Evolutionary conservation across 2,329 filamentous ascomycete species (phyloP).

Genomic region (Stagonosporopsis tanaceti): DNA sequence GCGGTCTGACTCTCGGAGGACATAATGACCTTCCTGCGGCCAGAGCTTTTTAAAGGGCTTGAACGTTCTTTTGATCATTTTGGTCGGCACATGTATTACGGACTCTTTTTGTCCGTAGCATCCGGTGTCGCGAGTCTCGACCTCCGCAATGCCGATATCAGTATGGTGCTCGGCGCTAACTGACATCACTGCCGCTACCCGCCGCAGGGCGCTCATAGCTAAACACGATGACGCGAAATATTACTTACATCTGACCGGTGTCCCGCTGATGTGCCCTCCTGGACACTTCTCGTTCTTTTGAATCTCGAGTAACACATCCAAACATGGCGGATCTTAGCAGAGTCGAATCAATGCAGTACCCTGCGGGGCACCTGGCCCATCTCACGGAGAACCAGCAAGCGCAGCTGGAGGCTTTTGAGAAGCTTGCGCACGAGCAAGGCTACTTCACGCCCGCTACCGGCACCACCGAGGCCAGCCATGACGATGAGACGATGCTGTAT

Average conservation of each 20-base stretch:
- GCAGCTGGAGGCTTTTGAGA: constrained; percentile 76
- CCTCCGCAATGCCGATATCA: constrained; percentile 26
- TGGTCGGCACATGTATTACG: not conserved
- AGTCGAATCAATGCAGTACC: constrained; percentile 64
- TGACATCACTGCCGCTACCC: constrained; percentile 41
- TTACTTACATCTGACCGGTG: constrained; percentile 23
- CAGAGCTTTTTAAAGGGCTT: not conserved
- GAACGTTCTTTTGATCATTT: not conserved
- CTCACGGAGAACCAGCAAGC: constrained; percentile 73
- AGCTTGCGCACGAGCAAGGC: constrained; percentile 68
- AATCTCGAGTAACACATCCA: not conserved
- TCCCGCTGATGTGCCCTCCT: constrained; percentile 9
- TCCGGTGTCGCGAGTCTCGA: constrained; percentile 21
- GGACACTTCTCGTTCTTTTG: not conserved
- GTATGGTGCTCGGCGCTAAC: constrained; percentile 23
- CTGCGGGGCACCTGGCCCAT: constrained; percentile 81
- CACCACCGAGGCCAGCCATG: constrained; percentile 64
- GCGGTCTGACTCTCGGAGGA: not conserved
- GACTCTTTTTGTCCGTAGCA: constrained; percentile 28
- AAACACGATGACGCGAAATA: constrained; percentile 34
- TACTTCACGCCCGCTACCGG: constrained; percentile 63
- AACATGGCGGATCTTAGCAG: constrained; percentile 47
- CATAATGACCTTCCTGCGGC: not conserved
- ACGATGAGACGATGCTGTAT: constrained; percentile 76
- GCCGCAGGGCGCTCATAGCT: constrained; percentile 29